phyloP scores from a whole-genome alignment of 176 grass and related monocot species.

The Oryza nivara region DNA sequence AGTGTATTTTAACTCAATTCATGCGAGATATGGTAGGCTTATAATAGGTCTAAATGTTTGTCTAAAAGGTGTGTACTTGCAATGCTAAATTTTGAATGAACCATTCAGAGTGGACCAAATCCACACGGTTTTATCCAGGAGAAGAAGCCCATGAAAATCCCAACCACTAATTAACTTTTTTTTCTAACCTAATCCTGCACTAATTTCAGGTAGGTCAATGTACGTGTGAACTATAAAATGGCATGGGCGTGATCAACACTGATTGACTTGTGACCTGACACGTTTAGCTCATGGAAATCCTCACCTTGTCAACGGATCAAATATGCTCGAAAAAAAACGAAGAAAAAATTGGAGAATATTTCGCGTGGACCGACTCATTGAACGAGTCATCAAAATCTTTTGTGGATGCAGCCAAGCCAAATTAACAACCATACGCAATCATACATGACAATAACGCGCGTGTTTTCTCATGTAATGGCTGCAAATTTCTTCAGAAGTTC shows the following conservation, averaged over 20 bases:
- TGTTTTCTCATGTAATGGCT: background rate
- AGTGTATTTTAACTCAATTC: background rate
- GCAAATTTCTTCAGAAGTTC: background rate
- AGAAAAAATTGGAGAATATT: background rate
- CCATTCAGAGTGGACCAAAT: background rate
- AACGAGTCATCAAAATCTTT: conserved; percentile 29
- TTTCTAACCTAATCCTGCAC: conserved; percentile 19
- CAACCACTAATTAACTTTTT: background rate
- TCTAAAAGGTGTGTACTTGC: background rate
- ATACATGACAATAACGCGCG: background rate
- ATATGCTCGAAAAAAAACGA: background rate
- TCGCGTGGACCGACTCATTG: conserved; percentile 31
- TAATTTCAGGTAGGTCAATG: background rate
- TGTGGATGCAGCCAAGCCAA: background rate
- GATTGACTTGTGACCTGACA: conserved; percentile 26
- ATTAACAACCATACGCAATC: background rate
- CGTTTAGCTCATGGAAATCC: conserved; percentile 41
- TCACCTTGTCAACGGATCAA: conserved; percentile 8
- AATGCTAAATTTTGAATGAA: background rate
- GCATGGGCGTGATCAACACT: conserved; percentile 12
- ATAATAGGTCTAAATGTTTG: background rate
- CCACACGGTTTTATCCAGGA: conserved; percentile 5
- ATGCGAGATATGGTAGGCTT: no score
- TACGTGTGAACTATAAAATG: background rate
- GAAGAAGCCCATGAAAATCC: background rate